Evolutionary conservation across 306 rosid genomes (phyloP), one percentile per base, ranked within the genome.

Genomic region (Leucaena leucocephala): DNA sequence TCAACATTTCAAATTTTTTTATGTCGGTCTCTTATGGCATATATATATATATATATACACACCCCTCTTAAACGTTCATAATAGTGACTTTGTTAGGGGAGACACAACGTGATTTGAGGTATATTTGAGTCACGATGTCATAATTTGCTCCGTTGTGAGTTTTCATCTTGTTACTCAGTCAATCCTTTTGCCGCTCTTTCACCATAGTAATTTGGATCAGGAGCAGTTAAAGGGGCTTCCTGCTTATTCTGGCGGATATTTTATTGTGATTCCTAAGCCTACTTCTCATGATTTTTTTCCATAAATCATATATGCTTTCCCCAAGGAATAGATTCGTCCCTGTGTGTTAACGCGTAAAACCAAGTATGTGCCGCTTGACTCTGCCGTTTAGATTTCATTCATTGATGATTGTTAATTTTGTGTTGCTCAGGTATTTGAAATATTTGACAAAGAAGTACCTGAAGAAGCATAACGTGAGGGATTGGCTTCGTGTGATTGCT

Each of bases 391-490:
- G 33, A 33, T 73, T 66, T 71, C 8, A 35, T 50, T 15, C 0
- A 0, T 71, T 40, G n/a, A 39, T 33, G 55, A 38, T 59, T 11
- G 21, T 6, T 46, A 7, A 48, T 44, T 49, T 49, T 8, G 11
- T 61, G 35, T 45, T 78, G 72, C 16, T 40, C 85, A 93, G 98
- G 81, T 93, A 93, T 78, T 83, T 91, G 72, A 93, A 93, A 63
- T 93, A 93, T 83, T 84, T 93, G 71, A 91, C 97, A 17, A 93
- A 93, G 95, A 93, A 93, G 92, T 93, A 91, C 84, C 78, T 93
- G 98, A 93, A 93, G 87, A 93, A 93, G 84, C 95, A 93, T 85
- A 94, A 94, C 17, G 97, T 94, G 68, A 86, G 98, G 87, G 98
- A 94, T 84, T 94, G 98, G 98, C 98, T 94, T 45, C 90, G 97